Evolutionary conservation across 352 stramenopile species (phyloP).

Genomic region (Peronospora belbahrii): DNA sequence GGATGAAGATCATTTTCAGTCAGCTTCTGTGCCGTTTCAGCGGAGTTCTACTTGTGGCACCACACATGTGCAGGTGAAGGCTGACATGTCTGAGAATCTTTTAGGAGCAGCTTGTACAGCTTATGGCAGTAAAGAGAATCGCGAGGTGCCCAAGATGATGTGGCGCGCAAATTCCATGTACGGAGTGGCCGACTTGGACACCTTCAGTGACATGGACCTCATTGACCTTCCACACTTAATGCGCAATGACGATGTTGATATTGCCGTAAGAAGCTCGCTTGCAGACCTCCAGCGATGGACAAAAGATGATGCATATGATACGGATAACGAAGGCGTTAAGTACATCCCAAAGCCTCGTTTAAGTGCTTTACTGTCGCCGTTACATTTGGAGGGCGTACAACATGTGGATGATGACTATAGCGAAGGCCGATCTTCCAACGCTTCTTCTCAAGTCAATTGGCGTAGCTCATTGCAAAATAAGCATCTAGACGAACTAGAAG

Average conservation of each 20-base stretch:
- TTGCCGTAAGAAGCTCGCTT: conserved; percentile 25
- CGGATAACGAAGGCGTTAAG: conserved; percentile 12
- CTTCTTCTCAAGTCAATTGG: conserved; percentile 31
- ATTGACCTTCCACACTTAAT: conserved; percentile 65
- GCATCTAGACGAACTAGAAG: conserved; percentile 2
- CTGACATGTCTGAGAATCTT: conserved; percentile 9
- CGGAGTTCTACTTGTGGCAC: conserved; percentile 25
- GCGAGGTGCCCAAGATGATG: conserved; percentile 11
- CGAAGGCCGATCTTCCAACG: conserved; percentile 26
- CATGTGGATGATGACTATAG: conserved; percentile 26
- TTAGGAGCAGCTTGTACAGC: conserved; percentile 14
- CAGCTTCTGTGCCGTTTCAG: conserved; percentile 10
- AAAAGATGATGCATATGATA: conserved; percentile 5
- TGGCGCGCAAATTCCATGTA: conserved; percentile 44
- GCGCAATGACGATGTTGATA: conserved; percentile 42
- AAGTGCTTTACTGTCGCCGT: conserved; percentile 20
- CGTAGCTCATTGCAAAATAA: conserved; percentile 9
- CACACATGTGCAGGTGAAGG: conserved; percentile 14
- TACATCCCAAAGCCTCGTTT: conserved; percentile 17
- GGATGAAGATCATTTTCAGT: conserved; percentile 14
- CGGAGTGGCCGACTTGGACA: conserved; percentile 50
- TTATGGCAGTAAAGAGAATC: conserved; percentile 29
- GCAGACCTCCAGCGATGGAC: conserved; percentile 36
- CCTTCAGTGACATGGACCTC: conserved; percentile 70
- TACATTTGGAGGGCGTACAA: conserved; percentile 22